Conservation (phyloP, 331 rosid species). For the Spiraea crenata region DNA sequence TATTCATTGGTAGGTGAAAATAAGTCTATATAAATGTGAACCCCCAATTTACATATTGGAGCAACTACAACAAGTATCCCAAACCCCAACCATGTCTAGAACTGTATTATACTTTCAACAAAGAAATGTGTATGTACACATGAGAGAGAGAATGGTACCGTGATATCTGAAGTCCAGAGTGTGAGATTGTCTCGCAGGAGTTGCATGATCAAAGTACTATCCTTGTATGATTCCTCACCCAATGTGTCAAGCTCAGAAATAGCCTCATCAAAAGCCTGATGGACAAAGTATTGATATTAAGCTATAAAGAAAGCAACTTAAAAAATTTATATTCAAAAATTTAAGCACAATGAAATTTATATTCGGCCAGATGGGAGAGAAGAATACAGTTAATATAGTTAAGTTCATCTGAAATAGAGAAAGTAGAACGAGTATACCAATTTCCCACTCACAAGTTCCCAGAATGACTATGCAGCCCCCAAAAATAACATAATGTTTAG, state of each 20-base stretch:
- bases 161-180: constrained; percentile 92
- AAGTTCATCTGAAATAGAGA: background rate
- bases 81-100: no score
- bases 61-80: background rate
- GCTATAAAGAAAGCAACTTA: background rate
- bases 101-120: no score
- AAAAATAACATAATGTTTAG: background rate
- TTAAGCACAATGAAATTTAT: background rate
- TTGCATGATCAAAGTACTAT: constrained; percentile 94
- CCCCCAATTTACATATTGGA: background rate
- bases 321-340: background rate
- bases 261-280: constrained; percentile 94
- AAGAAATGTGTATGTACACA: no score
- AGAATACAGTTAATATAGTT: background rate
- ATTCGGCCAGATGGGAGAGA: background rate
- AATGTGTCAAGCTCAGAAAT: constrained; percentile 86
- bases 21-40: no score
- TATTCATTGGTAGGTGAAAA: background rate
- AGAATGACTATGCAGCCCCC: background rate
- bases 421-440: background rate
- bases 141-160: constrained; percentile 43
- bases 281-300: background rate
- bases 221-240: constrained; percentile 97
- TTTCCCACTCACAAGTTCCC: background rate
- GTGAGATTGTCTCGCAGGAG: constrained; percentile 94